Evolutionary conservation across 495 filamentous ascomycete species (phyloP).

Genomic region (Neurospora sp.): DNA sequence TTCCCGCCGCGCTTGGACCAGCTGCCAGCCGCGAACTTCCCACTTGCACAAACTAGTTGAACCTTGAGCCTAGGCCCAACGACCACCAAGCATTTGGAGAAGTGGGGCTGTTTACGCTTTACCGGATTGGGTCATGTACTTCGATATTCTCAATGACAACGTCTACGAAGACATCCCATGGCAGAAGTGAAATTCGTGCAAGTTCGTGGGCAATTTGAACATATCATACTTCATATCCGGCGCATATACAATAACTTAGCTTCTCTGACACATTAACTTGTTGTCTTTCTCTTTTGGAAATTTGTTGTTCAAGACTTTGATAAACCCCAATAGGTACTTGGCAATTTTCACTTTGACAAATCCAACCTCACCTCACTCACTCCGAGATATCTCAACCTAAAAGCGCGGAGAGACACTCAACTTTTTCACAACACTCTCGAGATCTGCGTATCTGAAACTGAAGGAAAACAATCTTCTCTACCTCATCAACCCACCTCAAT

Average conservation of each 20-base stretch:
- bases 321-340: not conserved
- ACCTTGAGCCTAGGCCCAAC: not conserved
- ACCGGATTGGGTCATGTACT: not conserved
- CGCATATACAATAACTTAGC: not conserved
- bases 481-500: no score
- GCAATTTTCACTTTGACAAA: not conserved
- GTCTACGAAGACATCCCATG: not conserved
- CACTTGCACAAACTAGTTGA: not conserved
- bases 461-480: no score
- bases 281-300: no score
- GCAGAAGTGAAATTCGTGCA: not conserved
- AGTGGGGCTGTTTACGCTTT: not conserved
- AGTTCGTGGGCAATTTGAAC: not conserved
- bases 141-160: not conserved
- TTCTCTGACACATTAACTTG: not conserved
- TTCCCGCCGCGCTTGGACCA: not conserved
- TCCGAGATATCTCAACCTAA: not conserved
- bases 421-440: not conserved
- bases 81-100: not conserved
- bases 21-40: not conserved
- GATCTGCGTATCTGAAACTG: no score
- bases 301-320: not conserved
- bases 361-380: not conserved
- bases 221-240: not conserved
- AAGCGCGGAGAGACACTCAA: not conserved